A percentile compares a stretch with the other conserved stretches of the same genome.
These are phyloP conservation scores for Waitea zeae DNA, from an alignment of 1,284 basidiomycete species.

Conservation along the genomic window DNA sequence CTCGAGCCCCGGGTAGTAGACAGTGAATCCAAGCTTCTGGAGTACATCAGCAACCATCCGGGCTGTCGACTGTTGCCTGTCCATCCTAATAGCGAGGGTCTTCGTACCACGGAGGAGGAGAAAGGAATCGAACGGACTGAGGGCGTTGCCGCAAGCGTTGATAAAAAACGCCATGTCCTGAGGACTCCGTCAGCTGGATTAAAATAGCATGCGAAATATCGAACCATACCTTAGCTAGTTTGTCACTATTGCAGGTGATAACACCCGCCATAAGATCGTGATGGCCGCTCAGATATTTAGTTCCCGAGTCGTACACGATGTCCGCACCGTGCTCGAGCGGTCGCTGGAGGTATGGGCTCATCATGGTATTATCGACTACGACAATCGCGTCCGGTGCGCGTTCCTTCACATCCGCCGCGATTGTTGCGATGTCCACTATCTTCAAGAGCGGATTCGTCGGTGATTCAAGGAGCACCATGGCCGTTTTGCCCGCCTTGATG, in stretches of 20 bases:
- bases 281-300: constrained; percentile 96
- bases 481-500: constrained; percentile 55
- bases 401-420: constrained; percentile 69
- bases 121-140: constrained; percentile 94
- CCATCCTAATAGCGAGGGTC: constrained; percentile 94
- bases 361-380: constrained; percentile 99
- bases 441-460: constrained; percentile 97
- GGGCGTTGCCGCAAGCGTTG: constrained; percentile 94
- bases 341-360: constrained; percentile 96
- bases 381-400: constrained; percentile 70
- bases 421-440: constrained; percentile 78
- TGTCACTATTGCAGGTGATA: constrained; percentile 83
- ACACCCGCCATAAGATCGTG: constrained; percentile 99
- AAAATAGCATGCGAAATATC: not conserved
- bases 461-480: constrained; percentile 92
- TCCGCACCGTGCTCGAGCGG: constrained; percentile 94
- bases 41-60: constrained; percentile 82
- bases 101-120: constrained; percentile 92
- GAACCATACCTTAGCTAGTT: constrained; percentile 60
- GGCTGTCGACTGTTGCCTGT: constrained; percentile 80
- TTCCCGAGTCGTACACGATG: constrained; percentile 94
- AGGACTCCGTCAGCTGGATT: not conserved
- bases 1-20: constrained; percentile 86
- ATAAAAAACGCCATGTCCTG: constrained; percentile 83
- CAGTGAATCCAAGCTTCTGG: constrained; percentile 74